Evolutionary conservation across 1,139 yeast genomes (phyloP), one percentile per base, ranked within the genome.

Genomic region (Spencermartinsiella ligniputridi): DNA sequence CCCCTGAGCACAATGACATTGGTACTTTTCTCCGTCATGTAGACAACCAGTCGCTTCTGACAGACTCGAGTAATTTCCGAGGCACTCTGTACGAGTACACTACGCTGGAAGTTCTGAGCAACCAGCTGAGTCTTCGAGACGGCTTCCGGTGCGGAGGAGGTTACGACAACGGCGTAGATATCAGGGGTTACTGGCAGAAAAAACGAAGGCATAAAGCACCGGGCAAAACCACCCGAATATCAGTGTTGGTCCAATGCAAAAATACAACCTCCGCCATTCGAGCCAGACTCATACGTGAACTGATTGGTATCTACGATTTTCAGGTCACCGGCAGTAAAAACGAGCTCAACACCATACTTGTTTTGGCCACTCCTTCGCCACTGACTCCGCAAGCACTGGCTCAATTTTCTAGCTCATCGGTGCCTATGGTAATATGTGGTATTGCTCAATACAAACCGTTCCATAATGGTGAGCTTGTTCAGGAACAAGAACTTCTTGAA

Each of bases 11-110:
- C 20, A 5, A 18, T 35, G 38, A 35, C 20, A 9, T 37, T 9
- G 40, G 6, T 3, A n/a, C 40, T 4, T 37, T 21, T 25, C 22
- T 37, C 8, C 25, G 33, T 5, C 11, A 37, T 37, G 40, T 25
- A 6, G 19, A 15, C 9, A 8, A 4, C 6, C 5, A n/a, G 11
- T 18, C 21, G 9, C 5, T 25, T n/a, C 6, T 16, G 9, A 16
- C 18, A 12, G 19, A 3, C 4, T 9, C 40, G 3, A n/a, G 65
- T 1, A 56, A 53, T 3, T 67, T 85, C 0, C 70, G 81, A 0
- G 95, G 95, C 1, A 81, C 86, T 1, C 58, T 84, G 5, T 86
- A 84, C 56, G 95, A 86, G 55, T 67, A 79, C 35, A 68, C 76
- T 1, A 52, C 47, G 70, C 78, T 27, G 71, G 75, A 57, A 67